Base-by-base conservation (phyloP, 352 stramenopile species). In the Pythium guiyangense region DNA sequence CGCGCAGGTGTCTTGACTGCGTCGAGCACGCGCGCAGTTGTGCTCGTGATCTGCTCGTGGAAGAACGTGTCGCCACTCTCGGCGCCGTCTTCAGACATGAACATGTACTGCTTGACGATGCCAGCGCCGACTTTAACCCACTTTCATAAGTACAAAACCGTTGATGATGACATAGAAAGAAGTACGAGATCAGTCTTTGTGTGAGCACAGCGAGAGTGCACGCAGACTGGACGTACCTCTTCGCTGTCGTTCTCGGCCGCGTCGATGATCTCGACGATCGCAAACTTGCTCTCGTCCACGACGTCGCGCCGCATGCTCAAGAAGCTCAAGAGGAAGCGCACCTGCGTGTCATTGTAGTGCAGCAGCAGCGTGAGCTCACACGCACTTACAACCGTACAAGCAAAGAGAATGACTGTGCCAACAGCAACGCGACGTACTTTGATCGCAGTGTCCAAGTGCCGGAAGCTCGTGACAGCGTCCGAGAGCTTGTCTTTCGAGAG, bases 61-160 rank as follows among this genome's bases (percentile, higher is more conserved):
- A 88, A 71, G 64, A 86, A 92, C 46, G 79, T 80, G 63, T 86
- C 77, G 31, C 57, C 57, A 18, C 52, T 59, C 17, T 75, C 54
- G 14, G 59, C 60, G 6, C 65, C 71, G 52, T 78, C 62, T 22
- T 62, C 57, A 1, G 73, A 66, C 49, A 86, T 66, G 45, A 82
- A 71, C 57, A 88, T 59, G 31, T 88, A 88, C 67, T 90, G 78
- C 57, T 79, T 78, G n/a, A 90, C 79, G 42, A 88, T 67, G 10
- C 77, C 79, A 0, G 69, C 73, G 35, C 66, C 71, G 39, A 89
- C 64, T 22, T 79, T 79, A 11, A 92, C 82, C 82, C 82, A 92
- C 65, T 82, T 14, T 9, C 31, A 34, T 18, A 22, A 22, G 22
- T 22, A 22, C 22, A 22, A 22, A 22, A 22, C 22, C 22, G 22